A percentile compares a stretch with the other conserved stretches of the same genome.
Conservation (phyloP, 2,329 filamentous ascomycete genomes). For the Aspergillus clavatus region DNA sequence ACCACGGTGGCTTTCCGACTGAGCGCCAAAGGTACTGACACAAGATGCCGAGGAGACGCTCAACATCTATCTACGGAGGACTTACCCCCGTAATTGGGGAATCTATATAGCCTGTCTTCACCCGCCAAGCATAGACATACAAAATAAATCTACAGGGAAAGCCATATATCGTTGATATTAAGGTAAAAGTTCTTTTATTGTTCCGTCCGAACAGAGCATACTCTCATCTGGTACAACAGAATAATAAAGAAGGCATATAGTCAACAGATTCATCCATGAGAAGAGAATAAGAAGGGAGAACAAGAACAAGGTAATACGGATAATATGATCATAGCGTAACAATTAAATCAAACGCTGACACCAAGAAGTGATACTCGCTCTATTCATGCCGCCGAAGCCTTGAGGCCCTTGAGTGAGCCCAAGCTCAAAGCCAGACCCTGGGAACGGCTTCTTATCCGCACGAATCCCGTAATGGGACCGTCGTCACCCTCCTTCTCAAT, state of each 20-base stretch:
- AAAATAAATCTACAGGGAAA: no score
- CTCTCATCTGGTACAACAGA: slow-evolving; percentile 15
- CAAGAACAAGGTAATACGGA: slow-evolving; percentile 9
- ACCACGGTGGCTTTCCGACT: no score
- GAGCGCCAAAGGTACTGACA: not conserved
- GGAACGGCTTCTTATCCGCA: slow-evolving; percentile 93
- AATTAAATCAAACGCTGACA: slow-evolving; percentile 26
- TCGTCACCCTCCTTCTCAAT: slow-evolving; percentile 97
- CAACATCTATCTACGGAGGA: no score
- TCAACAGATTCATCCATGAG: slow-evolving; percentile 29
- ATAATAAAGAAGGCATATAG: slow-evolving; percentile 17
- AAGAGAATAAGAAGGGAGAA: slow-evolving; percentile 16
- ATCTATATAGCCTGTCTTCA: no score
- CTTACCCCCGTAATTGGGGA: no score
- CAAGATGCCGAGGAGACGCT: not conserved
- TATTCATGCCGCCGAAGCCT: slow-evolving; percentile 54
- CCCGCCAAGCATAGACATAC: no score
- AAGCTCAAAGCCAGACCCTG: slow-evolving; percentile 92
- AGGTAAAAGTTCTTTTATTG: not conserved
- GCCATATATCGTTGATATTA: no score
- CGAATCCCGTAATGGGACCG: slow-evolving; percentile 92
- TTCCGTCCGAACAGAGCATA: slow-evolving; percentile 12
- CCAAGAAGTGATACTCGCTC: slow-evolving; percentile 17
- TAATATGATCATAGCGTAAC: slow-evolving; percentile 22
- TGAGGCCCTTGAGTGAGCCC: slow-evolving; percentile 89